A percentile compares a stretch with the other conserved stretches of the same genome.
Conservation (phyloP, 1,284 basidiomycete genomes). For the Schizophyllum amplum region DNA sequence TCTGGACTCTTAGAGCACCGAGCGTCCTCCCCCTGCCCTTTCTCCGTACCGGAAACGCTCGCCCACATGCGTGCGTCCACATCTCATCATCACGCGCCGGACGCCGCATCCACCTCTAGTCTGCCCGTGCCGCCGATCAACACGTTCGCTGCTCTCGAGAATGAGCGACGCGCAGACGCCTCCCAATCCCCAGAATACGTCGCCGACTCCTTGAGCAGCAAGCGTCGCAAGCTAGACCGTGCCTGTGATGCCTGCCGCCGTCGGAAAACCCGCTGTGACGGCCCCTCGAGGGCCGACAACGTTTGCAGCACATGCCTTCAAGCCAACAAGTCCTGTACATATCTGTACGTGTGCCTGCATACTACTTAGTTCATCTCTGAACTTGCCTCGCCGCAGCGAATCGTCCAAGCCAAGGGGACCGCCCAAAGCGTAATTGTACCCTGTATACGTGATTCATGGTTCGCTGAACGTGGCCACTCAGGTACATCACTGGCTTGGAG, state of each 20-base stretch:
- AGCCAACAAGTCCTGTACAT: constrained; percentile 61
- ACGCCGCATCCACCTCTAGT: no score
- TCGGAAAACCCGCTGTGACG: constrained; percentile 66
- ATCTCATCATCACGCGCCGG: no score
- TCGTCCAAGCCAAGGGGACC: constrained; percentile 76
- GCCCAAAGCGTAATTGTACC: constrained; percentile 62
- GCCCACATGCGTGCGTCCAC: no score
- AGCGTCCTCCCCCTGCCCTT: no score
- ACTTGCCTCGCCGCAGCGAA: constrained; percentile 35
- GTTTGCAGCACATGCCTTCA: constrained; percentile 70
- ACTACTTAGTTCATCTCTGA: constrained; percentile 5
- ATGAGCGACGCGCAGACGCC: no score
- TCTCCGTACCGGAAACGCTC: no score
- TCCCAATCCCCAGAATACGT: no score
- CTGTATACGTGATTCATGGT: background rate
- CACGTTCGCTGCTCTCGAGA: no score
- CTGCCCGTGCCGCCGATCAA: no score
- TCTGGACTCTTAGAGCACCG: no score
- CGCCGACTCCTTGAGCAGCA: background rate
- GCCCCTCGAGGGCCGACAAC: constrained; percentile 47
- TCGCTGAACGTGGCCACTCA: constrained; percentile 19
- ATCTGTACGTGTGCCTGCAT: constrained; percentile 42
- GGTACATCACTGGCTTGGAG: constrained; percentile 73
- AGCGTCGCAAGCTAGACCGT: constrained; percentile 45
- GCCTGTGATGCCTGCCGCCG: constrained; percentile 67